A percentile compares a stretch with the other conserved stretches of the same genome.
Conservation (phyloP, 805 yeast genomes). For the Saccharomycopsis selenospora region DNA sequence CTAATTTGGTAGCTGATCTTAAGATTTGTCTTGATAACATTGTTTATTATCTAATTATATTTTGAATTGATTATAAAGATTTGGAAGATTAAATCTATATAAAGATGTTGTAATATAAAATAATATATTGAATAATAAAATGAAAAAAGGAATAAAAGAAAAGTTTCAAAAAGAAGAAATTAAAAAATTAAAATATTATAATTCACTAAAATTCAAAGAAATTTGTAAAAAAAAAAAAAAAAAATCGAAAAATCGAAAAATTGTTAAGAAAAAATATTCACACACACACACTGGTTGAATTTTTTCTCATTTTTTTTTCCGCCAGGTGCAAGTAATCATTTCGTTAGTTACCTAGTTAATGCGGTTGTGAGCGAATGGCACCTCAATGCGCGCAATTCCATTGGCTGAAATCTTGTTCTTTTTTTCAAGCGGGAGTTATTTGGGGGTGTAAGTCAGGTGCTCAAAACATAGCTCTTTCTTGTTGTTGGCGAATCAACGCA, state of each 20-base stretch:
- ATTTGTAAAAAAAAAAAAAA: not conserved
- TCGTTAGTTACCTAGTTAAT: too few relatives aligned
- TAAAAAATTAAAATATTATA: not conserved
- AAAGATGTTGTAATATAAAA: too few relatives aligned
- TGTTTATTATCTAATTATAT: slow-evolving; percentile 23
- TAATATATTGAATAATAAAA: too few relatives aligned
- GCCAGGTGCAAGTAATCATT: too few relatives aligned
- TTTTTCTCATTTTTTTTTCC: too few relatives aligned
- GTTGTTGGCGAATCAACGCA: too few relatives aligned
- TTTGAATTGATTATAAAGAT: slow-evolving; percentile 1
- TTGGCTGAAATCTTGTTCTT: too few relatives aligned
- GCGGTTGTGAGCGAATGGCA: slow-evolving; percentile 1
- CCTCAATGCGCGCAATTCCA: not conserved
- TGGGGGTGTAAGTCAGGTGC: too few relatives aligned
- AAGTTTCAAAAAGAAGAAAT: slow-evolving; percentile 1
- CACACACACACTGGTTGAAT: too few relatives aligned
- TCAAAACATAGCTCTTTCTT: too few relatives aligned
- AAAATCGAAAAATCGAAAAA: not conserved
- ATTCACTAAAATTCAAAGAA: slow-evolving; percentile 1
- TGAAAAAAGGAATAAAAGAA: slow-evolving; percentile 1
- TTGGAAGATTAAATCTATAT: not conserved
- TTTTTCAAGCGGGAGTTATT: too few relatives aligned
- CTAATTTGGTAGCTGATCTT: slow-evolving; percentile 80
- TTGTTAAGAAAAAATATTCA: not conserved
- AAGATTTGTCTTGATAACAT: slow-evolving; percentile 86